Evolutionary conservation across 768 basidiomycete genomes (phyloP), one percentile per base, ranked within the genome.

Genomic region (Russula olivacea): DNA sequence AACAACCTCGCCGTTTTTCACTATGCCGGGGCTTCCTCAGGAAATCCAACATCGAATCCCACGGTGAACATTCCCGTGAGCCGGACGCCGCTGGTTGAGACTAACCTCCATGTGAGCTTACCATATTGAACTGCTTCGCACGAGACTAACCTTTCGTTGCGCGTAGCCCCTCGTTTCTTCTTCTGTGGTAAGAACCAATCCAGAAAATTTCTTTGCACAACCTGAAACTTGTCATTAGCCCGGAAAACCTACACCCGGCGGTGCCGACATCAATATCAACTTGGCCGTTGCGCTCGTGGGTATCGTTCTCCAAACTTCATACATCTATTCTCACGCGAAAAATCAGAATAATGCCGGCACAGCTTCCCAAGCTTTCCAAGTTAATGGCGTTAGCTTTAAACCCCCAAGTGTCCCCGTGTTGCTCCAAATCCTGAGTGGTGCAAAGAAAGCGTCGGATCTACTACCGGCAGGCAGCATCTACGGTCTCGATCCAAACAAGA

Each of bases 1-100:
- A 58, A 36, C 38, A 66, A 63, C 19, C 23, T 54, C 12, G 65
- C 57, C 8, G 40, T 69, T 32, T 59, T 69, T 40, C 69, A 51
- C 41, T 69, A 69, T 54, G 25, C 23, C 0, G 69, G 68, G 3
- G 68, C 69, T 2, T 23, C 60, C 0, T 1, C 28, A 12, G 34
- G n/a, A n/a, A 47, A 67, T 34, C 69, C 69, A 2, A 61, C 54
- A 25, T 34, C 48, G 12, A 49, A 28, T 40, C 49, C 41, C 1
- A 55, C 65, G 15, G 36, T 57, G 14, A 62, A 56, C 28, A 25
- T 49, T 15, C 61, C 61, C 25, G 51, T 48, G 3, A 56, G 53
- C 43, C 9, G 17, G 38, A 4, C 8, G 4, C 65, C 65, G 1
- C 57, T 66, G n/a, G 32, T 66, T 3, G 65, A 66, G 65, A 63